Conservation (phyloP, 2,329 filamentous ascomycete genomes). For the Diplodia sapinea region DNA sequence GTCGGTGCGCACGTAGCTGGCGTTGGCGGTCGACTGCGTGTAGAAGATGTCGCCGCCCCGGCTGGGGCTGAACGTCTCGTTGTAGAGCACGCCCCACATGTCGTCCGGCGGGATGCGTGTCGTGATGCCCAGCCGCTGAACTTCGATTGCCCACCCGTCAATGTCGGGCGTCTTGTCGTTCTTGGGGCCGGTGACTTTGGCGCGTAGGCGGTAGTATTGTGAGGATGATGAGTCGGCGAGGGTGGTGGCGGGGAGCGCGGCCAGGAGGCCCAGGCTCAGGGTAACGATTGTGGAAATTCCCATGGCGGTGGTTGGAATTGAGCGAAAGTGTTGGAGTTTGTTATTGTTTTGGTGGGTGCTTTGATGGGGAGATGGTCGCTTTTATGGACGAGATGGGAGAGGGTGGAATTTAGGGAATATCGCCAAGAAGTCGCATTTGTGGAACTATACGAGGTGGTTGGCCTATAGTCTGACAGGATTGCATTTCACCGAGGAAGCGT, state of each 20-base stretch:
- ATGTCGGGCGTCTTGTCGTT: neutral
- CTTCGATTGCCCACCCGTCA: neutral
- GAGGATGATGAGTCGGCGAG: neutral
- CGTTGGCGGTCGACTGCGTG: neutral
- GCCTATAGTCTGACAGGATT: neutral
- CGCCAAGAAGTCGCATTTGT: constrained; percentile 1
- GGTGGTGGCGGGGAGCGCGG: neutral
- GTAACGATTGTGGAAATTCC: neutral
- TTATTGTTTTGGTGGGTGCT: neutral
- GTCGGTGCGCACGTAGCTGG: neutral
- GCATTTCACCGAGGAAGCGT: neutral
- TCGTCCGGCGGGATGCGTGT: constrained; percentile 2
- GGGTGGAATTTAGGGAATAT: neutral
- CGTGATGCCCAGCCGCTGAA: neutral
- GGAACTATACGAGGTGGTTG: constrained; percentile 6
- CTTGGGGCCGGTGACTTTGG: constrained; percentile 4
- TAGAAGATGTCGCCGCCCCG: constrained; percentile 19
- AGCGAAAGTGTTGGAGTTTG: neutral
- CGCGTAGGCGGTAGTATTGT: neutral
- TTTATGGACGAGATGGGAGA: neutral
- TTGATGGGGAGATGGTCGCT: neutral
- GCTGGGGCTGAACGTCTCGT: neutral
- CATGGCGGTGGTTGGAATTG: constrained; percentile 1
- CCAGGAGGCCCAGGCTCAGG: neutral
- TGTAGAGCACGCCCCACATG: constrained; percentile 18